These are phyloP conservation scores for Heterobasidion irregulare DNA, from an alignment of 1,284 basidiomycete species.

Conservation along the genomic window DNA sequence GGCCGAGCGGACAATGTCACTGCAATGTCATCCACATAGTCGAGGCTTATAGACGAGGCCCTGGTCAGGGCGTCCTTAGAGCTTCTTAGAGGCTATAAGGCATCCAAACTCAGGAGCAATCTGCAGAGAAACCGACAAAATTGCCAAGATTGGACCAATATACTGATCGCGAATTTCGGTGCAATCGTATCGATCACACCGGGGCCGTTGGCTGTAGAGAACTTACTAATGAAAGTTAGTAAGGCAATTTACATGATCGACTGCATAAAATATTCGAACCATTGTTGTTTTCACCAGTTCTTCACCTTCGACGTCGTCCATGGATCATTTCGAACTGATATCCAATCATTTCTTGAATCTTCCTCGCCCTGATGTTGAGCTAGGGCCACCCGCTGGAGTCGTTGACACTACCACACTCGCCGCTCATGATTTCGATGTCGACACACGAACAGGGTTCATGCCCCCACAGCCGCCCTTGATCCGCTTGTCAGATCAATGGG, in stretches of 20 bases:
- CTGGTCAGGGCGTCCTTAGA: too few relatives aligned
- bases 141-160: too few relatives aligned
- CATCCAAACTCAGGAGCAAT: too few relatives aligned
- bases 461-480: constrained; percentile 71
- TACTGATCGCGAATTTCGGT: too few relatives aligned
- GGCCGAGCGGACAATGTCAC: too few relatives aligned
- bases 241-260: background rate
- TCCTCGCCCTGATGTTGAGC: constrained; percentile 42
- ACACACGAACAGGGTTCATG: constrained; percentile 88
- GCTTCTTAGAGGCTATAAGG: too few relatives aligned
- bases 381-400: constrained; percentile 29
- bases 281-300: background rate
- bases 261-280: background rate
- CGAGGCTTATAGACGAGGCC: too few relatives aligned
- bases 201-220: too few relatives aligned
- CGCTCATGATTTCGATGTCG: constrained; percentile 92
- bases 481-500: constrained; percentile 56
- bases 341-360: constrained; percentile 60
- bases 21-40: too few relatives aligned
- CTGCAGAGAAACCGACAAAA: too few relatives aligned
- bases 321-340: constrained; percentile 21
- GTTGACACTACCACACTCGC: constrained; percentile 83
- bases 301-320: background rate
- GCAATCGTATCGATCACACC: too few relatives aligned
- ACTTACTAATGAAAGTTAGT: too few relatives aligned